Conservation (phyloP, 768 basidiomycete genomes). For the Coprinellus micaceus region DNA sequence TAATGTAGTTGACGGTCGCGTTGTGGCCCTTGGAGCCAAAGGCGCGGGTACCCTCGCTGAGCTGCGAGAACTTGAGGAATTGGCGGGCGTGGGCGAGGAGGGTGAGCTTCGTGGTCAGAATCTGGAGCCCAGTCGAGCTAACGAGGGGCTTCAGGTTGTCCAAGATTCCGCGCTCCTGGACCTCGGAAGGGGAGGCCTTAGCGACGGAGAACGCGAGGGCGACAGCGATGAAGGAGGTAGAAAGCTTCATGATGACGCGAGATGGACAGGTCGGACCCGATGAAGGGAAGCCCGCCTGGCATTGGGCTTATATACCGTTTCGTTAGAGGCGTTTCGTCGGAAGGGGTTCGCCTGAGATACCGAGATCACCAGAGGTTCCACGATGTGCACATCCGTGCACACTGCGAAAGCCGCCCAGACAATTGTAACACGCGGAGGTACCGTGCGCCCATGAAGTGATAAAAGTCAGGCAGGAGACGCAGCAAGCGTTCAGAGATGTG, state of each 20-base stretch:
- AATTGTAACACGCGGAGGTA: too few species aligned
- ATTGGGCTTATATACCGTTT: background rate
- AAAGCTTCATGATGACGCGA: conserved; percentile 9
- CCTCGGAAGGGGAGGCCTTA: background rate
- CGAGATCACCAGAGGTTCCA: too few species aligned
- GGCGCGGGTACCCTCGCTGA: conserved; percentile 22
- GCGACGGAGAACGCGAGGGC: conserved; percentile 6
- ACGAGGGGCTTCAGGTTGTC: conserved; percentile 11
- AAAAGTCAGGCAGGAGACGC: too few species aligned
- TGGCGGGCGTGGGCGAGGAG: conserved; percentile 26
- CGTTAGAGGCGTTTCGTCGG: too few species aligned
- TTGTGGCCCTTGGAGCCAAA: conserved; percentile 29
- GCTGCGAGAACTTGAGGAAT: conserved; percentile 24
- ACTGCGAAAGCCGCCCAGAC: too few species aligned
- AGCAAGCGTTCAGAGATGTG: too few species aligned
- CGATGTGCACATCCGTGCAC: too few species aligned
- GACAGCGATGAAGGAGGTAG: conserved; percentile 8
- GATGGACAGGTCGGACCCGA: background rate
- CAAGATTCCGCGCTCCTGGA: background rate
- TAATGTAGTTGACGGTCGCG: conserved; percentile 27
- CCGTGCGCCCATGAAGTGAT: too few species aligned
- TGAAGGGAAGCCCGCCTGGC: background rate
- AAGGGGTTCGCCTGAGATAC: too few species aligned
- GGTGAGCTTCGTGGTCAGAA: conserved; percentile 13
- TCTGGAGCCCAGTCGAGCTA: conserved; percentile 9